Conservation (phyloP, 2,329 filamentous ascomycete genomes). For the Pestalotiopsis sp. region DNA sequence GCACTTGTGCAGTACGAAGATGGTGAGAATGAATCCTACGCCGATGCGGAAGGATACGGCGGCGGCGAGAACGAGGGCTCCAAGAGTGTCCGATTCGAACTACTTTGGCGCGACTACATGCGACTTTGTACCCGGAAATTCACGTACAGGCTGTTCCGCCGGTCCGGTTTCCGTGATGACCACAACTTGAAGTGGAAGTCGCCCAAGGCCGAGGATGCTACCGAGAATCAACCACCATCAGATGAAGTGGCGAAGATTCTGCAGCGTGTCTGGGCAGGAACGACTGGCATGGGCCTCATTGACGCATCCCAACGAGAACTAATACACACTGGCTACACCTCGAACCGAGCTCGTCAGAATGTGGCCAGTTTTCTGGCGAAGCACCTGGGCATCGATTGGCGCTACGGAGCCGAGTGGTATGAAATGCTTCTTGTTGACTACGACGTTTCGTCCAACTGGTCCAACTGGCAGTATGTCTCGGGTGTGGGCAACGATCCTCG, state of each 20-base stretch:
- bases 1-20: slow-evolving; percentile 70
- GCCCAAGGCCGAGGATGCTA: slow-evolving; percentile 30
- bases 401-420: slow-evolving; percentile 80
- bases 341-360: slow-evolving; percentile 74
- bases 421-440: slow-evolving; percentile 75
- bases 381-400: slow-evolving; percentile 76
- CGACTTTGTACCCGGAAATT: slow-evolving; percentile 73
- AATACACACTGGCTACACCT: slow-evolving; percentile 74
- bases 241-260: slow-evolving; percentile 50
- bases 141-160: slow-evolving; percentile 60
- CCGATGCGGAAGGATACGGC: slow-evolving; percentile 57
- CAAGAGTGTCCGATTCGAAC: slow-evolving; percentile 67
- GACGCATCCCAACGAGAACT: slow-evolving; percentile 77
- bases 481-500: slow-evolving; percentile 80
- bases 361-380: slow-evolving; percentile 74
- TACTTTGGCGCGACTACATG: slow-evolving; percentile 83
- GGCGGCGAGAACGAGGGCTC: slow-evolving; percentile 73
- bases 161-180: slow-evolving; percentile 61
- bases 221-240: slow-evolving; percentile 36
- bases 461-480: slow-evolving; percentile 80
- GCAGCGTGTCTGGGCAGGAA: slow-evolving; percentile 62
- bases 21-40: slow-evolving; percentile 45
- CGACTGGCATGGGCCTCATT: slow-evolving; percentile 74
- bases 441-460: slow-evolving; percentile 76
- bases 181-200: slow-evolving; percentile 51